Evolutionary conservation across 306 rosid genomes (phyloP).

Genomic region (Myrica gale): DNA sequence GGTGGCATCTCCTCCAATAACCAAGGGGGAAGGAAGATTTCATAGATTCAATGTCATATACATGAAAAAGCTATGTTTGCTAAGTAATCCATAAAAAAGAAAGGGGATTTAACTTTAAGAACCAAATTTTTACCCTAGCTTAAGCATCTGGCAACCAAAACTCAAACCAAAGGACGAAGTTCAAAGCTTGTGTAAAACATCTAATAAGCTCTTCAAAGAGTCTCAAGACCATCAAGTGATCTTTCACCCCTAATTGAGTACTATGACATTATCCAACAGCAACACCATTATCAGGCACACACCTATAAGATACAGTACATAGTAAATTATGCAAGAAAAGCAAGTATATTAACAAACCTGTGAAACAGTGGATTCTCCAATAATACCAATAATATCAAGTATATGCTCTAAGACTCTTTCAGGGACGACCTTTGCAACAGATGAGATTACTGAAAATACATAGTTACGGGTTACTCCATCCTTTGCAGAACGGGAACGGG

Average conservation of each 20-base stretch:
- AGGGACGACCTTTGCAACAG: conserved; percentile 59
- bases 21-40: neutral
- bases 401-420: conserved; percentile 58
- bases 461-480: conserved; percentile 70
- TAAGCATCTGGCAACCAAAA: conserved; percentile 1
- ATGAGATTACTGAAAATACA: conserved; percentile 62
- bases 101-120: neutral
- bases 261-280: neutral
- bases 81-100: neutral
- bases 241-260: neutral
- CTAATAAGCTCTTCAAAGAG: neutral
- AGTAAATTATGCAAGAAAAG: conserved; percentile 14
- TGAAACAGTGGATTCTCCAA: conserved; percentile 69
- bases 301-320: neutral
- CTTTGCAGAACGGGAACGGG: conserved; percentile 41
- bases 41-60: neutral
- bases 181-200: neutral
- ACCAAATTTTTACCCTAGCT: neutral
- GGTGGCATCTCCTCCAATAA: neutral
- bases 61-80: neutral
- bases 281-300: neutral
- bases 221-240: neutral
- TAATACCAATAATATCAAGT: conserved; percentile 59
- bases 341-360: conserved; percentile 55
- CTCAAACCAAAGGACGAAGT: neutral